phyloP scores from a whole-genome alignment of 169 alveolate genomes.

The Plasmodium inui region DNA sequence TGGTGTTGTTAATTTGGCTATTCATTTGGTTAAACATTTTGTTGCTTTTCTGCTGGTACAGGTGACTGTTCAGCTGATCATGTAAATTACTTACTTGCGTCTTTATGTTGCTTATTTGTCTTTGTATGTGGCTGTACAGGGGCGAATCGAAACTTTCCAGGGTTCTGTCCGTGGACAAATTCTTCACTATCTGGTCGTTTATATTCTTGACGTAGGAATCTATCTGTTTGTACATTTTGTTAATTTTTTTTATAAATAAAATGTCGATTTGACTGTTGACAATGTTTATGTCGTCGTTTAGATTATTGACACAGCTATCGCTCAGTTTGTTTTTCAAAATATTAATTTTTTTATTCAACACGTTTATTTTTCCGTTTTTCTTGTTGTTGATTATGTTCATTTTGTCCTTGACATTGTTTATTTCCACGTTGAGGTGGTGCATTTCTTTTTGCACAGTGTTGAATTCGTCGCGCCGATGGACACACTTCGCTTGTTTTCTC shows the following conservation, averaged over 20 bases:
- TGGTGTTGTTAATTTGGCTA: slow-evolving; percentile 19
- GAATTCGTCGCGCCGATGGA: background rate
- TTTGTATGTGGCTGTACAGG: background rate
- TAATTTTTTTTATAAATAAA: slow-evolving; percentile 35
- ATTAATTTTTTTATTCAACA: slow-evolving; percentile 31
- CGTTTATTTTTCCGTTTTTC: slow-evolving; percentile 26
- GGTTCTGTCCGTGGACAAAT: background rate
- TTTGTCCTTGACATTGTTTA: background rate
- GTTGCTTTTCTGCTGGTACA: slow-evolving; percentile 23
- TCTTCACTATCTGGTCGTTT: slow-evolving; percentile 11
- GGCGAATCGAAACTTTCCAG: background rate
- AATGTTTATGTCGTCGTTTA: slow-evolving; percentile 26
- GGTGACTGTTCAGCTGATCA: slow-evolving; percentile 25
- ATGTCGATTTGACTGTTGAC: slow-evolving; percentile 16
- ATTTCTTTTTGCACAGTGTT: slow-evolving; percentile 10
- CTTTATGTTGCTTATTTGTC: slow-evolving; percentile 33
- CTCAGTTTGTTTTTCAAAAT: background rate
- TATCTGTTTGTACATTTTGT: slow-evolving; percentile 40
- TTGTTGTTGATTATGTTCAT: slow-evolving; percentile 18
- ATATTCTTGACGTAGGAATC: background rate
- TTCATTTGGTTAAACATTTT: slow-evolving; percentile 31
- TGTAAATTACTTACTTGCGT: slow-evolving; percentile 7
- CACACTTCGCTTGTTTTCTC: background rate
- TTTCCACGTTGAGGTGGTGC: background rate
- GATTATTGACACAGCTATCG: slow-evolving; percentile 21